Conservation (phyloP, 257 asterid genomes). For the Solanum megistacrolobum region DNA sequence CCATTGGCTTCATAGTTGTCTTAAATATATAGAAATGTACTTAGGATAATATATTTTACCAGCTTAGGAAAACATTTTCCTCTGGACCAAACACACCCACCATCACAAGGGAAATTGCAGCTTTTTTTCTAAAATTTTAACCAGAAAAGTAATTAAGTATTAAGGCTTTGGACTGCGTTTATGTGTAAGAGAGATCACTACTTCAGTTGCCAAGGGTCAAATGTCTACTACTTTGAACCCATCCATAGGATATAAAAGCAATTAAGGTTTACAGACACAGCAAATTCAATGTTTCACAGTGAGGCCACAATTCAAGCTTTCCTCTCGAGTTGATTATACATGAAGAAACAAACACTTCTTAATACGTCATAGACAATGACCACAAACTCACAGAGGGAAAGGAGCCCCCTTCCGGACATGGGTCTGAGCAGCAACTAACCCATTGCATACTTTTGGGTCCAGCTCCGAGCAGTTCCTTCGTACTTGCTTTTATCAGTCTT, state of each 20-base stretch:
- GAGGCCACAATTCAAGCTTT: not conserved
- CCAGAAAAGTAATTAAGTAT: not conserved
- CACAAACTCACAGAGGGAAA: not conserved
- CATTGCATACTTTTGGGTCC: slow-evolving; percentile 40
- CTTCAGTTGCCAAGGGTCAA: not conserved
- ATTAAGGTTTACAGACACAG: not conserved
- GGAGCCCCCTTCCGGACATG: slow-evolving; percentile 5
- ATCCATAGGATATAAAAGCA: not conserved
- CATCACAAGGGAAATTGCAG: not conserved
- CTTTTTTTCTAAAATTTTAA: not conserved
- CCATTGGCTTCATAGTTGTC: not conserved
- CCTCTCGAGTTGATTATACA: not conserved
- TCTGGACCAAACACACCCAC: not conserved
- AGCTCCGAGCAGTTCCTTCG: slow-evolving; percentile 36
- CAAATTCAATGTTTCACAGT: not conserved
- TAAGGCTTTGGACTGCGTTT: not conserved
- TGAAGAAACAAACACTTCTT: not conserved
- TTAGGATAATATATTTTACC: not conserved
- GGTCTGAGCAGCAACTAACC: slow-evolving; percentile 9
- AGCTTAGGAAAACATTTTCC: not conserved
- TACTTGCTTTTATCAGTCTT: slow-evolving; percentile 31
- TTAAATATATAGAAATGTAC: not conserved
- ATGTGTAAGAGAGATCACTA: not conserved
- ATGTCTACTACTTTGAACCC: not conserved
- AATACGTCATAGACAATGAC: not conserved